Base-by-base conservation (phyloP, 2,329 filamentous ascomycete genomes). In the Daldinia eschscholtzii region DNA sequence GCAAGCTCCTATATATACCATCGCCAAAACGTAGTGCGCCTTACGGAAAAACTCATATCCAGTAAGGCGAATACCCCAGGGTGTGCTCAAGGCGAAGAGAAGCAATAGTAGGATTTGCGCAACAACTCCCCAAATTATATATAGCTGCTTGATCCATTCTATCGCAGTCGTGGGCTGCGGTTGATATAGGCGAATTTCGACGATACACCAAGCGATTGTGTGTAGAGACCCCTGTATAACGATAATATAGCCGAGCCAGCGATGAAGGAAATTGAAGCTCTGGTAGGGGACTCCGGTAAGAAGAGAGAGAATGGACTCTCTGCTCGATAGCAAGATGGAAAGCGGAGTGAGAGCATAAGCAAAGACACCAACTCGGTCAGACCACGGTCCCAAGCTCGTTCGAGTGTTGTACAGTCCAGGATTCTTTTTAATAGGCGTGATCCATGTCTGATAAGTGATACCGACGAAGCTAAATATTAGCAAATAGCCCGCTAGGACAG, bases 1-100 rank as follows among this genome's bases (percentile, higher is more conserved):
- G 78, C 91, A 91, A 2, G 91, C 91, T 4, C 90, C 92, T 12
- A 94, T 87, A 78, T 93, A 94, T 4, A 93, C 78, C 81, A 91
- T 88, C 10, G 91, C 92, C 1, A 93, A 82, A 12, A 93, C 82
- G 73, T 93, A 93, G 76, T 94, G 92, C 0, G 87, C 81, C 76
- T 93, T 93, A 68, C 91, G 86, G 83, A 94, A 94, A 79, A 91
- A 89, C 74, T 94, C 92, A 78, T 94, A 93, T 2, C 92, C 92
- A 0, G 90, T 93, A 55, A 85, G 79, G 7, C 85, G 84, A 64
- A 93, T 91, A 0, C 84, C 89, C 76, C 83, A 84, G 12, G 83
- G 82, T 0, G 85, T 78, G 75, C 89, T 90, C 59, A 92, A 81
- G 4, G 89, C 75, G 65, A 89, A 86, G 1, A 93, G 79, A 13